Conservation (phyloP, 228 moss, liverwort and hornwort genomes). For the Sphagnum magellanicum region DNA sequence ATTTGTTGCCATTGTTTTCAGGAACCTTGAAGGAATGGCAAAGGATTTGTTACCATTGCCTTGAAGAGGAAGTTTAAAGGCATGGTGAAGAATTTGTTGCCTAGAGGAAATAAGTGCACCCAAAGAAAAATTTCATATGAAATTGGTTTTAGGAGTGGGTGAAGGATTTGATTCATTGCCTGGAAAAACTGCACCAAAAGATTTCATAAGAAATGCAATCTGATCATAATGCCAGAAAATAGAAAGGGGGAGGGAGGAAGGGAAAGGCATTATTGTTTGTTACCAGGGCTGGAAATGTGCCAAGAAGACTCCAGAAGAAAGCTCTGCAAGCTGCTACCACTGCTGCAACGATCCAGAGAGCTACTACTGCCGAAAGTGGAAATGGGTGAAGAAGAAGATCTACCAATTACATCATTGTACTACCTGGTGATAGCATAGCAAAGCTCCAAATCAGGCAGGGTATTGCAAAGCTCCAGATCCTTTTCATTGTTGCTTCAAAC, state of each 20-base stretch:
- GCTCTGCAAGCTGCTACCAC: slow-evolving; percentile 5
- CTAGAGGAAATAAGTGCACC: too few relatives aligned
- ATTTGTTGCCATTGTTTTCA: too few relatives aligned
- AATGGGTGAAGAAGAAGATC: not conserved
- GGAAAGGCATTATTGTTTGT: not conserved
- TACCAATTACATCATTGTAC: not conserved
- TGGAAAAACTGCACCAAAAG: too few relatives aligned
- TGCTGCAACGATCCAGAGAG: not conserved
- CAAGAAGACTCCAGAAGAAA: slow-evolving; percentile 4
- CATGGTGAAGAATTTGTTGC: too few relatives aligned
- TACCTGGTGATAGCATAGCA: slow-evolving; percentile 8
- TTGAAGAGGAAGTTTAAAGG: too few relatives aligned
- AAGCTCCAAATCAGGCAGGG: slow-evolving; percentile 11
- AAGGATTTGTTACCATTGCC: too few relatives aligned
- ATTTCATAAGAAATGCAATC: too few relatives aligned
- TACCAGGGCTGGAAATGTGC: slow-evolving; percentile 7
- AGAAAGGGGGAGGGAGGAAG: not conserved
- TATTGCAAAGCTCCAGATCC: slow-evolving; percentile 6
- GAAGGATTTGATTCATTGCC: too few relatives aligned
- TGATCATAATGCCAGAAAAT: too few relatives aligned
- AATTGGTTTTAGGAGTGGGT: too few relatives aligned
- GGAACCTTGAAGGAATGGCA: too few relatives aligned
- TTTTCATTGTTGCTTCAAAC: slow-evolving; percentile 7
- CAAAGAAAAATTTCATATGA: too few relatives aligned
- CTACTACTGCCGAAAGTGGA: slow-evolving; percentile 4